phyloP scores from a whole-genome alignment of 2,329 filamentous ascomycete species.

The Colletotrichum musicola region DNA sequence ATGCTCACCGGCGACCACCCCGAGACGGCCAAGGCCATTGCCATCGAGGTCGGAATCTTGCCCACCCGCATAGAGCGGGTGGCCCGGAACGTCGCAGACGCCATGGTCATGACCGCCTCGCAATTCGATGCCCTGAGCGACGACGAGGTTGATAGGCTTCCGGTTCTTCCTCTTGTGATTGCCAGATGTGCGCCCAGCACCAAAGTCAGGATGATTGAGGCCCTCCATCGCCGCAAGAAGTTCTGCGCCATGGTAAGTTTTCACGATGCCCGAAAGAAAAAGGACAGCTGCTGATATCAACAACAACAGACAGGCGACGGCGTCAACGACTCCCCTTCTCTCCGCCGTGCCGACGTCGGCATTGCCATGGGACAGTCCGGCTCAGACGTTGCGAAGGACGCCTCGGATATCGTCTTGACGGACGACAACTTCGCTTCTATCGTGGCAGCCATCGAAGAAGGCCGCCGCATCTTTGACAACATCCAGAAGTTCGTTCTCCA shows the following conservation, averaged over 20 bases:
- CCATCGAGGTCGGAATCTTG: conserved; percentile 69
- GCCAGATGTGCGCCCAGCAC: conserved; percentile 74
- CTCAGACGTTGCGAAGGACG: conserved; percentile 73
- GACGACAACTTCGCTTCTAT: conserved; percentile 77
- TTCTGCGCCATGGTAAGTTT: conserved; percentile 66
- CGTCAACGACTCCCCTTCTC: conserved; percentile 74
- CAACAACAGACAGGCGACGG: conserved; percentile 69
- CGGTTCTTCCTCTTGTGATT: conserved; percentile 71
- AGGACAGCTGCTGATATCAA: neutral
- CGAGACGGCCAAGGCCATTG: conserved; percentile 70
- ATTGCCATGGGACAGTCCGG: conserved; percentile 75
- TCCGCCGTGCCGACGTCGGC: conserved; percentile 73
- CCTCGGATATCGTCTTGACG: conserved; percentile 71
- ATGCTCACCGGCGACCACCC: conserved; percentile 73
- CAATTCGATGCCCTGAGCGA: conserved; percentile 72
- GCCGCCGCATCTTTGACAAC: conserved; percentile 74
- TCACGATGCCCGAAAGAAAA: neutral
- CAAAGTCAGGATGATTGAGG: conserved; percentile 74
- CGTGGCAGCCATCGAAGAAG: conserved; percentile 73
- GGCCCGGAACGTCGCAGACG: conserved; percentile 61
- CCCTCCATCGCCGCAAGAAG: conserved; percentile 70
- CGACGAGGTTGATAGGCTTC: conserved; percentile 69
- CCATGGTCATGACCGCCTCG: conserved; percentile 70
- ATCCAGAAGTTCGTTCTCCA: conserved; percentile 75
- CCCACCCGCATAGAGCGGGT: conserved; percentile 58